These are phyloP conservation scores for Gossypium sturtianum DNA, from an alignment of 345 rosid genomes.

Conservation along the genomic window DNA sequence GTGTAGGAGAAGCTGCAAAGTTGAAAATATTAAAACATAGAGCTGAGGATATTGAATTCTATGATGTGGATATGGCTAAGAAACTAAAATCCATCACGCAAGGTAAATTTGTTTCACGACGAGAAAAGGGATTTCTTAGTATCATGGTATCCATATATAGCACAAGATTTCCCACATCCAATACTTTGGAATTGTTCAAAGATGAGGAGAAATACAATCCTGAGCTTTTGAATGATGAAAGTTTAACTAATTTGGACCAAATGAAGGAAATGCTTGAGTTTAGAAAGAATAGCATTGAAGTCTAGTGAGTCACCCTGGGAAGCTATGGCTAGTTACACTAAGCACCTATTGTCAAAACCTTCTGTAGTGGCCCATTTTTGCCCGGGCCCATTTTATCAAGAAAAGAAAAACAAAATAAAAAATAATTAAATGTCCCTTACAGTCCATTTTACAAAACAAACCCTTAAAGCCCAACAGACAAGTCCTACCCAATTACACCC, in stretches of 20 bases:
- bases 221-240: constrained; percentile 31
- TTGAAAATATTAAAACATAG: constrained; percentile 64
- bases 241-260: constrained; percentile 25
- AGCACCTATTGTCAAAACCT: constrained; percentile 30
- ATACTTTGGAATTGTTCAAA: constrained; percentile 45
- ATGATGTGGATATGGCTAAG: constrained; percentile 44
- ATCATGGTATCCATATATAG: constrained; percentile 49
- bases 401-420: too few relatives aligned
- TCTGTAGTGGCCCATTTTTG: too few relatives aligned
- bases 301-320: constrained; percentile 58
- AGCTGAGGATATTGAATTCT: constrained; percentile 50
- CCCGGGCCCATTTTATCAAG: too few relatives aligned
- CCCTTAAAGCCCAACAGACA: too few relatives aligned
- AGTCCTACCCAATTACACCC: too few relatives aligned
- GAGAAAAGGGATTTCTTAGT: constrained; percentile 94
- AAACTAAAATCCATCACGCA: constrained; percentile 53
- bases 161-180: constrained; percentile 32
- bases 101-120: constrained; percentile 67
- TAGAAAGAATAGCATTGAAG: constrained; percentile 29
- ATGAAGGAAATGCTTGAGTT: constrained; percentile 33
- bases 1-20: constrained; percentile 88
- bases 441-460: too few relatives aligned
- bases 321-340: constrained; percentile 15
- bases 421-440: too few relatives aligned
- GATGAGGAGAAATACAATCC: constrained; percentile 24